Evolutionary conservation across 805 yeast genomes (phyloP), one percentile per base, ranked within the genome.

Genomic region (Candida ulmi): DNA sequence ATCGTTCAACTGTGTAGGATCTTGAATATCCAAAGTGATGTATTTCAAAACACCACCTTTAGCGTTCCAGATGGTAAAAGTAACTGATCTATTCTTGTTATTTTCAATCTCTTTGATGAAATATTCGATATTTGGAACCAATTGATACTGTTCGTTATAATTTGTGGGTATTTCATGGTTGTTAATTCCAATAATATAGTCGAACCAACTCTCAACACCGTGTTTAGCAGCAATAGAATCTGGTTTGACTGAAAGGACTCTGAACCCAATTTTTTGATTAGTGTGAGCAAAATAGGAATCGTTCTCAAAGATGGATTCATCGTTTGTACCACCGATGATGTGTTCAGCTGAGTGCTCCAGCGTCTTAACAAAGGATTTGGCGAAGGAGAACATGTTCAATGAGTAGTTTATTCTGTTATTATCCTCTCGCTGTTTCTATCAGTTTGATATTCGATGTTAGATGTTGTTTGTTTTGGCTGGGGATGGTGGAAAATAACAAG

Each of bases 151-250:
- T 19, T 61, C 62, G 28, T 58, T 57, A 43, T 61, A 48, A 15
- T 56, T 41, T 23, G 67, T 47, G 15, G 69, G 66, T 17, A 79
- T 52, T 16, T 83, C 84, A 46, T 75, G 81, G 33, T 85, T 87
- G 50, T 91, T 86, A 41, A 88, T 66, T 1, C 84, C 83, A n/a
- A 88, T 71, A 27, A 91, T 77, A 57, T 72, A 91, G 58, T 91
- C 99, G 55, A 91, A 93, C 77, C 87, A 83, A 9, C 93, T 71
- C 60, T 88, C 95, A 23, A 93, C 58, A 3, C 83, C 85, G 18
- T 69, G 64, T 23, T 62, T 67, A 8, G 62, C 59, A 13, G 74
- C 82, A 12, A 64, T 61, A 0, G 83, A 74, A 38, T 60, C 63
- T 25, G 61, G 57, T 28, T 62, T 65, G 2, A 76, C 76, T 21